A percentile compares a stretch with the other conserved stretches of the same genome.
phyloP scores from a whole-genome alignment of 768 basidiomycete species.

The Boletus edulis region DNA sequence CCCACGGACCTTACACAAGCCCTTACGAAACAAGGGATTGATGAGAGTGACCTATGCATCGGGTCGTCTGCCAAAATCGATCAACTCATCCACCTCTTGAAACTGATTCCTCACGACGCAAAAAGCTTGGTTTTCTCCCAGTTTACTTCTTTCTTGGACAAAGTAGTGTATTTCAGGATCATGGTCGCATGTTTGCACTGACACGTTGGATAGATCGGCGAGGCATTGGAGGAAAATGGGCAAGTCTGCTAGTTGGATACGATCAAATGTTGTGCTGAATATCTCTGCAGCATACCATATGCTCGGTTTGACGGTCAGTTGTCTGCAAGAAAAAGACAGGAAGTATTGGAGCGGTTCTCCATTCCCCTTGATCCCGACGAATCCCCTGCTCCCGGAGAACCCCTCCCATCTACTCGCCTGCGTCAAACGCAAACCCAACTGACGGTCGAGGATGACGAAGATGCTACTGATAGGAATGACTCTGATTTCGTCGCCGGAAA shows the following conservation, averaged over 20 bases:
- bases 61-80: slow-evolving; percentile 85
- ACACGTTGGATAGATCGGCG: slow-evolving; percentile 56
- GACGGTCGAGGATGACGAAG: slow-evolving; percentile 10
- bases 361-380: slow-evolving; percentile 52
- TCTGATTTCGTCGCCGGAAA: slow-evolving; percentile 35
- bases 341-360: slow-evolving; percentile 71
- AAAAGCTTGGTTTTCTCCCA: slow-evolving; percentile 90
- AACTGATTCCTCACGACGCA: slow-evolving; percentile 62
- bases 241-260: slow-evolving; percentile 24
- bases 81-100: slow-evolving; percentile 71
- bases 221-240: slow-evolving; percentile 65
- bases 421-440: slow-evolving; percentile 6
- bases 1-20: slow-evolving; percentile 69
- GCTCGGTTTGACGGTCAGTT: slow-evolving; percentile 85
- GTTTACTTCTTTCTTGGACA: slow-evolving; percentile 82
- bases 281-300: slow-evolving; percentile 56
- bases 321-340: slow-evolving; percentile 77
- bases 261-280: slow-evolving; percentile 2
- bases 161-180: slow-evolving; percentile 39
- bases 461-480: slow-evolving; percentile 28
- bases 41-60: slow-evolving; percentile 38
- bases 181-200: not conserved
- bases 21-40: slow-evolving; percentile 41
- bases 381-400: slow-evolving; percentile 14
- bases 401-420: slow-evolving; percentile 9